A percentile compares a stretch with the other conserved stretches of the same genome.
phyloP scores from a whole-genome alignment of 176 grass and related monocot species.

The Aegilops tauschii region DNA sequence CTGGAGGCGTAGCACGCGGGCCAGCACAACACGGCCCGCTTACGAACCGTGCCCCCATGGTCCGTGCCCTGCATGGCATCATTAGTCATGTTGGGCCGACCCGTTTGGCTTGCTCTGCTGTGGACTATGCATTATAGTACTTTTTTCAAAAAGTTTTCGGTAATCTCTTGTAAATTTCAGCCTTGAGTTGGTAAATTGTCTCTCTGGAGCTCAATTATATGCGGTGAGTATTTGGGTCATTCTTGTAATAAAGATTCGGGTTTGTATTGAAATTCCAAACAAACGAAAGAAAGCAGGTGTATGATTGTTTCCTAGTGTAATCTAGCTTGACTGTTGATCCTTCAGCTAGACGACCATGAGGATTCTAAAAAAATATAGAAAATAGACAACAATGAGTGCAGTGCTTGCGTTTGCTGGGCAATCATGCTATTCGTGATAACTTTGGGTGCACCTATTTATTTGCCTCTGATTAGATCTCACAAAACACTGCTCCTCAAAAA shows the following conservation, averaged over 20 bases:
- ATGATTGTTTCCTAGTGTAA: neutral
- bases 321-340: neutral
- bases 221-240: constrained; percentile 21
- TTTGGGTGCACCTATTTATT: neutral
- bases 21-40: too few species aligned
- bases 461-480: constrained; percentile 3
- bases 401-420: neutral
- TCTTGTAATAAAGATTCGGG: constrained; percentile 13
- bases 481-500: neutral
- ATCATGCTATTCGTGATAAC: constrained; percentile 12
- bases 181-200: neutral
- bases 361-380: too few species aligned
- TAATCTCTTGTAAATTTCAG: constrained; percentile 27
- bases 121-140: neutral
- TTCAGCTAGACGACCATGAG: neutral
- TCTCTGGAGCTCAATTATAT: neutral
- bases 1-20: too few species aligned
- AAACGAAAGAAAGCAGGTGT: neutral
- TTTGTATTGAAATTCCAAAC: neutral
- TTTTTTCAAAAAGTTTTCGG: neutral
- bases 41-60: too few species aligned
- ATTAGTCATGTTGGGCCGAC: neutral
- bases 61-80: too few species aligned
- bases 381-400: neutral
- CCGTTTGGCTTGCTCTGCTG: neutral